phyloP scores from a whole-genome alignment of 257 asterid species.

The Primulina huaijiensis region DNA sequence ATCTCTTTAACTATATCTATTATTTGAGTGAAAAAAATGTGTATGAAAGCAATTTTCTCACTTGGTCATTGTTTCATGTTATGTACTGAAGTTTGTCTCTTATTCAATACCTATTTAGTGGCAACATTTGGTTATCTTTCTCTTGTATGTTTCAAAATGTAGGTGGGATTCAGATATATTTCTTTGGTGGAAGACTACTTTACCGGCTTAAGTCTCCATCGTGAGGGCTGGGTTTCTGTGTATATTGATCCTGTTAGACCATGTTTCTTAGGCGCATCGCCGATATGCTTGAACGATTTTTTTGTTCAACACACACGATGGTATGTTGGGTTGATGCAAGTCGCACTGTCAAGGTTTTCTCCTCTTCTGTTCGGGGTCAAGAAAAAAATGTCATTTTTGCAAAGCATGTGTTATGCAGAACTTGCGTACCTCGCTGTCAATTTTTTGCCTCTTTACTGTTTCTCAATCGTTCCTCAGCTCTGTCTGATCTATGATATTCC shows the following conservation, averaged over 20 bases:
- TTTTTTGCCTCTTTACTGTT: slow-evolving; percentile 18
- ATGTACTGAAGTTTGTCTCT: too few relatives aligned
- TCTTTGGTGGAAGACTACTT: slow-evolving; percentile 41
- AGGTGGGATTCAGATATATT: slow-evolving; percentile 41
- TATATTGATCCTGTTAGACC: slow-evolving; percentile 30
- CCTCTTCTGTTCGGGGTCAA: slow-evolving; percentile 21
- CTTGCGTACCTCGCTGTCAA: slow-evolving; percentile 10
- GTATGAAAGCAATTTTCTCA: too few relatives aligned
- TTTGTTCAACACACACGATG: slow-evolving; percentile 36
- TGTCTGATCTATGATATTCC: slow-evolving; percentile 25
- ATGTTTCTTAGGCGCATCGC: slow-evolving; percentile 34
- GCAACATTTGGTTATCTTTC: too few relatives aligned
- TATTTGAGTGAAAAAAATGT: too few relatives aligned
- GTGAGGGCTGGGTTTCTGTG: slow-evolving; percentile 42
- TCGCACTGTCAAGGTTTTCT: slow-evolving; percentile 23
- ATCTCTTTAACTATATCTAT: too few relatives aligned
- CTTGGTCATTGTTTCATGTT: too few relatives aligned
- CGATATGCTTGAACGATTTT: slow-evolving; percentile 33
- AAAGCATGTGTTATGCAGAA: slow-evolving; percentile 26
- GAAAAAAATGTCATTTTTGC: slow-evolving; percentile 26
- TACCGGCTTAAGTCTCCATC: slow-evolving; percentile 36
- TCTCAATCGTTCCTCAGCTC: slow-evolving; percentile 30
- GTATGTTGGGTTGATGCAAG: slow-evolving; percentile 29
- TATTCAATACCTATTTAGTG: too few relatives aligned
- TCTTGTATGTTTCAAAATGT: neutral